Evolutionary conservation across 129 eudicot species (phyloP).

Genomic region (Silybum marianum): DNA sequence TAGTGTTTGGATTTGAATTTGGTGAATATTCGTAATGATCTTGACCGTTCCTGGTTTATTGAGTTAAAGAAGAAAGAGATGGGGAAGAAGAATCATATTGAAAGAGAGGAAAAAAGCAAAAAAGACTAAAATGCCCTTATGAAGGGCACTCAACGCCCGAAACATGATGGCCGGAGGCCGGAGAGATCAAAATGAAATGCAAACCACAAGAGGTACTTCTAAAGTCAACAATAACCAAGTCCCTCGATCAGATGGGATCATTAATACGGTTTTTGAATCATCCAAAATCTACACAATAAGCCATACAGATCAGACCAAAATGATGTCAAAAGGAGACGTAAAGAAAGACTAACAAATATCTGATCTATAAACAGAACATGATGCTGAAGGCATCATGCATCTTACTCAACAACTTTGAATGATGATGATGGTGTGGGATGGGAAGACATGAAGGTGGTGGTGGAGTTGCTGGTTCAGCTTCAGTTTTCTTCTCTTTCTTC

Average conservation of each 20-base stretch:
- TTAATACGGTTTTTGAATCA: constrained; percentile 5
- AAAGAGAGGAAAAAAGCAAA: neutral
- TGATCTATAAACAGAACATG: constrained; percentile 65
- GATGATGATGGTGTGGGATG: constrained; percentile 39
- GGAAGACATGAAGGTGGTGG: constrained; percentile 59
- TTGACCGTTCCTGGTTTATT: neutral
- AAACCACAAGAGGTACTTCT: neutral
- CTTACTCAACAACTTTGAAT: constrained; percentile 58
- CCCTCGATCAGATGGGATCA: neutral
- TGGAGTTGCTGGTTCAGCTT: constrained; percentile 38
- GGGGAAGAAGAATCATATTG: neutral
- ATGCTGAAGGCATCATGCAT: constrained; percentile 64
- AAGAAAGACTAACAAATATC: constrained; percentile 7
- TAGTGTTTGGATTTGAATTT: neutral
- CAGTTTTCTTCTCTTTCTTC: constrained; percentile 48
- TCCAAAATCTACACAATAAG: neutral
- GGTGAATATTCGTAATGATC: neutral
- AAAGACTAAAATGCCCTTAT: neutral
- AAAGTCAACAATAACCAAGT: neutral
- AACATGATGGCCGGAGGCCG: neutral
- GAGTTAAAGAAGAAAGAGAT: neutral
- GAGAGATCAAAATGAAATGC: no score
- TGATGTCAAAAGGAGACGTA: neutral
- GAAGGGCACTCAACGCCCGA: neutral
- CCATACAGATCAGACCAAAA: constrained; percentile 20